phyloP scores from a whole-genome alignment of 2,329 filamentous ascomycete species.

The Ascochyta clinopodiicola region DNA sequence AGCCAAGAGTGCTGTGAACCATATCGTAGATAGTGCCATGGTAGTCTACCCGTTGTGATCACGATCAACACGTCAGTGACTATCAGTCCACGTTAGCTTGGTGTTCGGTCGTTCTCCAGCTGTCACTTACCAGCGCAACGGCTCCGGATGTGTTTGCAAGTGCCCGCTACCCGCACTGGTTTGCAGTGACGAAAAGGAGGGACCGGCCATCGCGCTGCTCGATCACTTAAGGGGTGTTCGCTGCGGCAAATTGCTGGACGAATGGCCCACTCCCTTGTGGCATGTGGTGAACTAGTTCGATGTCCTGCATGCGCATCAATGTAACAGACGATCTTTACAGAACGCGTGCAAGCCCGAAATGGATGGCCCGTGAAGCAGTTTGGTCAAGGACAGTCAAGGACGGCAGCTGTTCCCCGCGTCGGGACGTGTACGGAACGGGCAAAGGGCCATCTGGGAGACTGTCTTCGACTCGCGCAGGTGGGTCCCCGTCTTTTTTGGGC shows the following conservation, averaged over 20 bases:
- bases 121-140: slow-evolving; percentile 7
- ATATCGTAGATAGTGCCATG: slow-evolving; percentile 26
- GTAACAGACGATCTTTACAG: slow-evolving; percentile 9
- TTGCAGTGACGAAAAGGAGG: slow-evolving; percentile 4
- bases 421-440: slow-evolving; percentile 6
- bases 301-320: slow-evolving; percentile 1
- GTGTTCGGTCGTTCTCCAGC: not conserved
- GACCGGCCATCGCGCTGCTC: slow-evolving; percentile 6
- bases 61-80: slow-evolving; percentile 8
- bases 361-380: slow-evolving; percentile 5
- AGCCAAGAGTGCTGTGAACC: slow-evolving; percentile 33
- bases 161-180: slow-evolving; percentile 15
- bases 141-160: slow-evolving; percentile 8
- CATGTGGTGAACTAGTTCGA: slow-evolving; percentile 3
- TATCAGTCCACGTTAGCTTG: not conserved
- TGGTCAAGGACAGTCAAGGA: slow-evolving; percentile 7
- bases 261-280: slow-evolving; percentile 6
- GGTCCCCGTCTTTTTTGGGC: slow-evolving; percentile 3
- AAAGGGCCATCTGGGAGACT: not conserved
- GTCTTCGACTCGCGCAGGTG: slow-evolving; percentile 6
- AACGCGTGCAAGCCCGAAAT: slow-evolving; percentile 6
- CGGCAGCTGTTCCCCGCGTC: slow-evolving; percentile 15
- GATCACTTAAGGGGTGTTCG: slow-evolving; percentile 13
- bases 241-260: slow-evolving; percentile 11
- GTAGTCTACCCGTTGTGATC: slow-evolving; percentile 1